These are phyloP conservation scores for Populus deltoides DNA, from an alignment of 345 rosid genomes.

Conservation along the genomic window DNA sequence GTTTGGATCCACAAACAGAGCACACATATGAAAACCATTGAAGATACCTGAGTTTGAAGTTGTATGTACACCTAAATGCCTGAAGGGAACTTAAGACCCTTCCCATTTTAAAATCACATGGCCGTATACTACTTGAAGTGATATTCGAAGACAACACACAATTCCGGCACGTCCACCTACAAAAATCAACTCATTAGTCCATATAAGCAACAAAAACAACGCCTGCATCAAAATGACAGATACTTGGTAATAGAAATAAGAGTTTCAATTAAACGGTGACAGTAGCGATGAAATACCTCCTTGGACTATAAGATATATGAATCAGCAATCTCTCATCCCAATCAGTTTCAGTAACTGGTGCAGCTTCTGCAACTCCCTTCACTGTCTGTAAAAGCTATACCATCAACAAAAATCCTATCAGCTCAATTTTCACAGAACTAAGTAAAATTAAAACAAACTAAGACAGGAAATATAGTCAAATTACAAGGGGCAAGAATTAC, in stretches of 20 bases:
- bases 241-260: neutral
- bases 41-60: slow-evolving; percentile 61
- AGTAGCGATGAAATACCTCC: slow-evolving; percentile 45
- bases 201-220: neutral
- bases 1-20: neutral
- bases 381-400: slow-evolving; percentile 52
- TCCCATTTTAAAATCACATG: slow-evolving; percentile 91
- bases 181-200: slow-evolving; percentile 18
- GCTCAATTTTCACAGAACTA: neutral
- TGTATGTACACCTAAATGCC: slow-evolving; percentile 70
- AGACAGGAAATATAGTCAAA: neutral
- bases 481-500: slow-evolving; percentile 27
- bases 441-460: neutral
- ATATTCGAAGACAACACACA: slow-evolving; percentile 58
- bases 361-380: slow-evolving; percentile 69
- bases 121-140: slow-evolving; percentile 64
- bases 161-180: slow-evolving; percentile 82
- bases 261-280: no score
- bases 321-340: slow-evolving; percentile 62
- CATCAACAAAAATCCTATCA: slow-evolving; percentile 2
- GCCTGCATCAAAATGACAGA: neutral
- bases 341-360: slow-evolving; percentile 42
- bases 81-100: slow-evolving; percentile 68
- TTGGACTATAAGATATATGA: slow-evolving; percentile 84
- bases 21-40: neutral